These are phyloP conservation scores for Croton laevigatus DNA, from an alignment of 441 rosid genomes.

Conservation along the genomic window DNA sequence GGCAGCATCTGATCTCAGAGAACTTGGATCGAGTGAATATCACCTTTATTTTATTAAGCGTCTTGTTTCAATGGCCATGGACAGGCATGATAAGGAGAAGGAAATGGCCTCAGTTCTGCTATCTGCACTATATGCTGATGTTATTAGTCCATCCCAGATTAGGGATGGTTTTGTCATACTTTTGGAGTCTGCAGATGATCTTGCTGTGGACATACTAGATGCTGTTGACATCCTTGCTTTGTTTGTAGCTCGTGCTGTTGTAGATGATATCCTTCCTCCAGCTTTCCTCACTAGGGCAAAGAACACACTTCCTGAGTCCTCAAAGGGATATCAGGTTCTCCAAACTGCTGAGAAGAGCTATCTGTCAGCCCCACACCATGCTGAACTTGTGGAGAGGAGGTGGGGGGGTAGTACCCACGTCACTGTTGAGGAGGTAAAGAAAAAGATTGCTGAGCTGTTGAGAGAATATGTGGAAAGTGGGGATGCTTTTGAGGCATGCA, in stretches of 20 bases:
- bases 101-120: constrained; percentile 98
- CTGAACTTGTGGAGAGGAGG: constrained; percentile 92
- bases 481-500: constrained; percentile 83
- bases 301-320: constrained; percentile 74
- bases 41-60: constrained; percentile 93
- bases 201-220: constrained; percentile 89
- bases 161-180: constrained; percentile 97
- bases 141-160: constrained; percentile 80
- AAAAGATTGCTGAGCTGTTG: constrained; percentile 75
- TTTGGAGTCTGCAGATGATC: constrained; percentile 94
- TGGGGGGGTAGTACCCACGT: constrained; percentile 98
- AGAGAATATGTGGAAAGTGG: constrained; percentile 85
- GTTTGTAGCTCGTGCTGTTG: constrained; percentile 90
- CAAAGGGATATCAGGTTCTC: constrained; percentile 82
- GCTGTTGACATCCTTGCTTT: constrained; percentile 87
- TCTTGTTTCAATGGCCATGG: constrained; percentile 97
- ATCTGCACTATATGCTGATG: constrained; percentile 89
- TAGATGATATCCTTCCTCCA: constrained; percentile 96
- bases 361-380: constrained; percentile 98
- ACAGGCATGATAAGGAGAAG: constrained; percentile 97
- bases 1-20: constrained; percentile 90
- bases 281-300: constrained; percentile 79
- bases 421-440: constrained; percentile 94
- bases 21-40: constrained; percentile 85
- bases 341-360: constrained; percentile 94